Conservation (phyloP, 768 basidiomycete genomes). For the Calocera cornea region DNA sequence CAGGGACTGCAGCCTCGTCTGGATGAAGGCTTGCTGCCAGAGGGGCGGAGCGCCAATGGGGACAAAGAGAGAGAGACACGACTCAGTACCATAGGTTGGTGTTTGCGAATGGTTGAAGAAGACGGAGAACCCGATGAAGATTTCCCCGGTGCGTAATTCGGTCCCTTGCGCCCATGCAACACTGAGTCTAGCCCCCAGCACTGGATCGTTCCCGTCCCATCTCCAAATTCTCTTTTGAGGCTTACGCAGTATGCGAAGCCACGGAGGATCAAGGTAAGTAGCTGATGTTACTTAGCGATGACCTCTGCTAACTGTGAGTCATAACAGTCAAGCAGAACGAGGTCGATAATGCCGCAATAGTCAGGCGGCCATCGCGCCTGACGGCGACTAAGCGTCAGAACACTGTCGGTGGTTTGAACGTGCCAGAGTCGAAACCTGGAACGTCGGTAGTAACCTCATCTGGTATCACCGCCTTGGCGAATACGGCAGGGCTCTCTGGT, state of each 20-base stretch:
- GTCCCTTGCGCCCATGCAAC: conserved; percentile 3
- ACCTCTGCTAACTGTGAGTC: background rate
- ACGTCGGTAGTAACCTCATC: background rate
- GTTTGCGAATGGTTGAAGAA: conserved; percentile 83
- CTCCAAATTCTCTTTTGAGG: conserved; percentile 76
- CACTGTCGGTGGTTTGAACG: background rate
- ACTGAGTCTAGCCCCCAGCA: conserved; percentile 34
- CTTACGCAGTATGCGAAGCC: conserved; percentile 70
- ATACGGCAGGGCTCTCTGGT: background rate
- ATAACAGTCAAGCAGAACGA: conserved; percentile 61
- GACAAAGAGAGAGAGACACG: conserved; percentile 45
- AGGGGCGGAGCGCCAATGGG: conserved; percentile 33
- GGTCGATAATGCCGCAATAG: conserved; percentile 63
- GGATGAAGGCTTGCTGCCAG: conserved; percentile 38
- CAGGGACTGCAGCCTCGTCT: conserved; percentile 66
- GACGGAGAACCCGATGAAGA: conserved; percentile 99
- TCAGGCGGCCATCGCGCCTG: conserved; percentile 63
- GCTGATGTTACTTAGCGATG: background rate
- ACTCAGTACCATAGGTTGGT: conserved; percentile 77
- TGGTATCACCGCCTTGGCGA: background rate
- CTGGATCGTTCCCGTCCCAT: conserved; percentile 79
- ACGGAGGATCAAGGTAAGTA: conserved; percentile 37
- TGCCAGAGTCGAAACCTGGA: background rate
- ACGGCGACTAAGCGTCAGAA: conserved; percentile 13
- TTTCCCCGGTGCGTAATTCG: conserved; percentile 65